A percentile compares a stretch with the other conserved stretches of the same genome.
phyloP scores from a whole-genome alignment of 331 rosid genomes.

The Ulmus americana region DNA sequence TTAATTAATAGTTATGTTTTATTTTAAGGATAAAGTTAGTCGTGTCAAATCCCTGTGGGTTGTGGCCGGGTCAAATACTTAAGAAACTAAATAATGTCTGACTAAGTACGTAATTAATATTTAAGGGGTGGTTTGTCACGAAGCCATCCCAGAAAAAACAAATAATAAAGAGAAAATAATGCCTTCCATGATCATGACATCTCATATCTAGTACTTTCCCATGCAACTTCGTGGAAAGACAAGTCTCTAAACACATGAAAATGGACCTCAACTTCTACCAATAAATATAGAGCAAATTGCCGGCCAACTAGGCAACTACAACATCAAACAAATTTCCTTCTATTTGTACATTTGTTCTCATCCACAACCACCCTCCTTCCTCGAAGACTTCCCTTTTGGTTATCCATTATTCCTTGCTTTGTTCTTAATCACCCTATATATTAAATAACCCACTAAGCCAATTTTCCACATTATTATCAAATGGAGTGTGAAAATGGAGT shows the following conservation, averaged over 20 bases:
- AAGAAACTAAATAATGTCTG: not conserved
- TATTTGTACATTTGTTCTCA: not conserved
- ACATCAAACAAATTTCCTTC: not conserved
- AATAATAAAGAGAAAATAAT: not conserved
- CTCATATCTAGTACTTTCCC: not conserved
- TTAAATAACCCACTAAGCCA: not conserved
- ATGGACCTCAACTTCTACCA: not conserved
- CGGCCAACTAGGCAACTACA: not conserved
- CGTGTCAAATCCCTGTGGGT: not conserved
- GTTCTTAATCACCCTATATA: not conserved
- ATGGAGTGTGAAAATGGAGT: no score
- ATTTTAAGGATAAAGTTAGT: not conserved
- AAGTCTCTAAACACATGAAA: not conserved
- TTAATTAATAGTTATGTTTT: not conserved
- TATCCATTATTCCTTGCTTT: not conserved
- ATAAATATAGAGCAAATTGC: no score
- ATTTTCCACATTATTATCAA: not conserved
- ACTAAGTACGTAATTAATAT: not conserved
- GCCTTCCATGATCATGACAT: not conserved
- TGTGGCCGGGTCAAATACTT: not conserved
- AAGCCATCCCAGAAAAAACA: not conserved
- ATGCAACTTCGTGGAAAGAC: conserved; percentile 8
- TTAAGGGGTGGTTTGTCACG: not conserved
- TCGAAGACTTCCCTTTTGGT: not conserved
- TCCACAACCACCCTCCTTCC: not conserved